A percentile compares a stretch with the other conserved stretches of the same genome.
phyloP scores from a whole-genome alignment of 2,329 filamentous ascomycete species.

The Grosmannia huntii region DNA sequence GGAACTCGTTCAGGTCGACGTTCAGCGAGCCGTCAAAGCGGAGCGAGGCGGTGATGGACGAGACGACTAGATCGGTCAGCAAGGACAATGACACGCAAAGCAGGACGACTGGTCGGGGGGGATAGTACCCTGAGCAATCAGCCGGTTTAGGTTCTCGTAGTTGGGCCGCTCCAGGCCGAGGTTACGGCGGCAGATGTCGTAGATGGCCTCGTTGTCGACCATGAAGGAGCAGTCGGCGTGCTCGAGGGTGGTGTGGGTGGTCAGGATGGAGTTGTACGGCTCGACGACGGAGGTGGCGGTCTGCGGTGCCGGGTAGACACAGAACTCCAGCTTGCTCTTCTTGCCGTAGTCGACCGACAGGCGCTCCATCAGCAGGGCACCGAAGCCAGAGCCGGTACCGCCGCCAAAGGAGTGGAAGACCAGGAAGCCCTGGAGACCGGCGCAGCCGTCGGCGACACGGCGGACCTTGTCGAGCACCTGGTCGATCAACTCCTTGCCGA shows the following conservation, averaged over 20 bases:
- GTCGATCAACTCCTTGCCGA: conserved; percentile 98
- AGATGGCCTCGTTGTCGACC: conserved; percentile 99
- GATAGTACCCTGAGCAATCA: conserved; percentile 79
- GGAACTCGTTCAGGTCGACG: conserved; percentile 99
- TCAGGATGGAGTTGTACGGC: conserved; percentile 99
- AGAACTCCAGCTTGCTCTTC: conserved; percentile 99
- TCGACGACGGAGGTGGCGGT: conserved; percentile 96
- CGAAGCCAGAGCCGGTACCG: conserved; percentile 97
- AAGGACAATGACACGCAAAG: not conserved
- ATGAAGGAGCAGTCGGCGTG: conserved; percentile 99
- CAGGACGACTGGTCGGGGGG: not conserved
- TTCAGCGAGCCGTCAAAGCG: conserved; percentile 98
- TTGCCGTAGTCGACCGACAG: conserved; percentile 98
- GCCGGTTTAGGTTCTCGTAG: conserved; percentile 97
- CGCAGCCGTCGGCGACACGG: conserved; percentile 94
- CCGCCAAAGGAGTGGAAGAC: conserved; percentile 99
- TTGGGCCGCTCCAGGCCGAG: conserved; percentile 93
- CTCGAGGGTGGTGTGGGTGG: conserved; percentile 97
- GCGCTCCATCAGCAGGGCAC: conserved; percentile 96
- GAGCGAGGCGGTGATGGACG: conserved; percentile 94
- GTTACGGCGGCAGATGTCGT: conserved; percentile 98
- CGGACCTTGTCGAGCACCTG: conserved; percentile 96
- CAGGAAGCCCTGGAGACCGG: conserved; percentile 95
- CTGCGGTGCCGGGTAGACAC: conserved; percentile 95
- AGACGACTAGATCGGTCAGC: conserved; percentile 55